phyloP scores from a whole-genome alignment of 2,329 filamentous ascomycete species.

The Thielaviopsis euricoi region DNA sequence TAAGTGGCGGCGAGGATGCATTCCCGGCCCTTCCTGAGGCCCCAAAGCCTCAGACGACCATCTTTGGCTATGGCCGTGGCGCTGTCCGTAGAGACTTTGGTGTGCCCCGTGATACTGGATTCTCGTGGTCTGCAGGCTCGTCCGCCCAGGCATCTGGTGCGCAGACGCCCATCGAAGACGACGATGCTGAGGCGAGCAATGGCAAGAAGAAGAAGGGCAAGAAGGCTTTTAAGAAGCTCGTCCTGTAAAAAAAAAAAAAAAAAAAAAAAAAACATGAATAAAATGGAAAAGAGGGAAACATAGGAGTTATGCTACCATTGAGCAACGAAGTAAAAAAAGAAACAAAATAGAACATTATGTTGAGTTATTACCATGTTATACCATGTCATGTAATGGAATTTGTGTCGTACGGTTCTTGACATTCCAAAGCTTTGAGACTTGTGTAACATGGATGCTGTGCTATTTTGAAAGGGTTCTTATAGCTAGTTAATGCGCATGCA shows the following conservation, averaged over 20 bases:
- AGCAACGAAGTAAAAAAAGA: too few relatives aligned
- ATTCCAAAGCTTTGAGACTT: too few relatives aligned
- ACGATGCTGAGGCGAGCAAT: conserved; percentile 14
- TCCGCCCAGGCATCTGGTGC: conserved; percentile 16
- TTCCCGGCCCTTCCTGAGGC: conserved; percentile 76
- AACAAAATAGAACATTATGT: too few relatives aligned
- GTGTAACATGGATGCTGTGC: too few relatives aligned
- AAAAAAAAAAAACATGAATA: too few relatives aligned
- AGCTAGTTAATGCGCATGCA: too few relatives aligned
- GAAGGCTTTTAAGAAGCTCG: conserved; percentile 20
- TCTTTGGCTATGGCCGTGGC: conserved; percentile 43
- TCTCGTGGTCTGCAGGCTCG: conserved; percentile 31
- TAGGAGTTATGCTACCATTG: too few relatives aligned
- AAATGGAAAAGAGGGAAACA: too few relatives aligned
- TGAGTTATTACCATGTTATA: too few relatives aligned
- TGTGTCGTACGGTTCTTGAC: too few relatives aligned
- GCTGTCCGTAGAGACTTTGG: conserved; percentile 38
- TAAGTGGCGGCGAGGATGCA: conserved; percentile 32
- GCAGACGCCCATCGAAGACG: conserved; percentile 16
- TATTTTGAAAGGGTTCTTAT: too few relatives aligned
- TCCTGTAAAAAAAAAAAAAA: background rate
- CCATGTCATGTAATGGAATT: too few relatives aligned
- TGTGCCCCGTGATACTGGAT: conserved; percentile 28
- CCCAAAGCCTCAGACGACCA: conserved; percentile 47
- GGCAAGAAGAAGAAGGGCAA: conserved; percentile 43